These are phyloP conservation scores for Exidia glandulosa DNA, from an alignment of 768 basidiomycete genomes.

Conservation along the genomic window DNA sequence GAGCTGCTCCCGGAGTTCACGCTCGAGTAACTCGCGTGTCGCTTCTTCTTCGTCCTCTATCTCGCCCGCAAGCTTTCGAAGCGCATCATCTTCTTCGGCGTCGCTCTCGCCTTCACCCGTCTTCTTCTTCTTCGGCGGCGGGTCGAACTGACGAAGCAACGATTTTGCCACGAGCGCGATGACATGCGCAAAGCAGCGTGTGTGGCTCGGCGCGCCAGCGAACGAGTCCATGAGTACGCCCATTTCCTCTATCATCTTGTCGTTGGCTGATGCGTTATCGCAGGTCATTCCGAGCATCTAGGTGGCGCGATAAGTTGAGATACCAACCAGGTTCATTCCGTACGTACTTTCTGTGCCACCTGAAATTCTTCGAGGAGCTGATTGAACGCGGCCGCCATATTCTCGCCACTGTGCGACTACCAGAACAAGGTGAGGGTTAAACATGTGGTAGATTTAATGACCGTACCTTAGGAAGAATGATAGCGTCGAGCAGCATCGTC, in stretches of 20 bases:
- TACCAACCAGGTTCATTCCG: too few species aligned
- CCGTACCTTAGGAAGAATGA: not conserved
- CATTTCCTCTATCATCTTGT: conserved; percentile 1
- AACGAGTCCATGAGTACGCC: conserved; percentile 10
- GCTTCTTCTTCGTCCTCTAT: conserved; percentile 6
- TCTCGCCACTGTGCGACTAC: not conserved
- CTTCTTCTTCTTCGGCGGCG: conserved; percentile 11
- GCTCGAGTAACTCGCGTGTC: not conserved
- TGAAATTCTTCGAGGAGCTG: too few species aligned
- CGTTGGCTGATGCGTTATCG: conserved; percentile 5
- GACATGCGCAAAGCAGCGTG: conserved; percentile 28
- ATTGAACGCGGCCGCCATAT: too few species aligned
- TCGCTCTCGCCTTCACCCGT: not conserved
- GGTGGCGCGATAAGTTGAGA: too few species aligned
- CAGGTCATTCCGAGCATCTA: conserved; percentile 4
- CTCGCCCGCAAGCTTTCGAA: too few species aligned
- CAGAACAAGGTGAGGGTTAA: conserved; percentile 3
- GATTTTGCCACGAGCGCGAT: conserved; percentile 27
- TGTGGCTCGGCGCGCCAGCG: conserved; percentile 14
- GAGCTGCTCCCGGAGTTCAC: conserved; percentile 1
- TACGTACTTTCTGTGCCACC: too few species aligned
- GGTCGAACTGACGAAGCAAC: conserved; percentile 23
- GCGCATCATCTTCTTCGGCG: too few species aligned
- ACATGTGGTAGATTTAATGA: not conserved
- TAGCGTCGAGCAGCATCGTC: conserved; percentile 16